A percentile compares a stretch with the other conserved stretches of the same genome.
Conservation (phyloP, 2,329 filamentous ascomycete genomes). For the Venturia nashicola region DNA sequence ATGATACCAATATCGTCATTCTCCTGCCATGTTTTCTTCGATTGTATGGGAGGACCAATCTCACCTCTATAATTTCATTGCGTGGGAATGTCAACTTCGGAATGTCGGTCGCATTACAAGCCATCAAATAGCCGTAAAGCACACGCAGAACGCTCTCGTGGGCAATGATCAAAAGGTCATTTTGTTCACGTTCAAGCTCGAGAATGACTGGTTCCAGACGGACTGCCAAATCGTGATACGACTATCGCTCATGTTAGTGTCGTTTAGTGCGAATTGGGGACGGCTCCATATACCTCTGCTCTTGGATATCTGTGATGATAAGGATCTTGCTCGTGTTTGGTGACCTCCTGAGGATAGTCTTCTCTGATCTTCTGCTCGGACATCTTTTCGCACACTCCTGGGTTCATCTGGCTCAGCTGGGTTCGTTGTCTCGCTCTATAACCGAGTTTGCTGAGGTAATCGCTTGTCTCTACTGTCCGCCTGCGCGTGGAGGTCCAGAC, state of each 20-base stretch:
- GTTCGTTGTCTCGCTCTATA: conserved; percentile 84
- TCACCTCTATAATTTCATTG: conserved; percentile 87
- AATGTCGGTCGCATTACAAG: conserved; percentile 90
- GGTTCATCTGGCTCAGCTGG: conserved; percentile 95
- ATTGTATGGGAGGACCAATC: conserved; percentile 12
- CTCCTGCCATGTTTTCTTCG: not conserved
- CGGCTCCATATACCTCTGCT: conserved; percentile 55
- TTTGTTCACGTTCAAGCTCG: conserved; percentile 91
- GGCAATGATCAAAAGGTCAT: conserved; percentile 94
- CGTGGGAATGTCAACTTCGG: conserved; percentile 86
- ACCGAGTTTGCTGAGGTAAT: conserved; percentile 64
- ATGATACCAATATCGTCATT: too few species aligned
- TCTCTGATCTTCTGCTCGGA: conserved; percentile 69
- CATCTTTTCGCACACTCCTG: conserved; percentile 89
- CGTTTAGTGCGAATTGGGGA: not conserved
- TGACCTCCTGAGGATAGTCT: conserved; percentile 79
- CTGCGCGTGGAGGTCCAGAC: conserved; percentile 93
- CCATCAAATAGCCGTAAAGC: conserved; percentile 96
- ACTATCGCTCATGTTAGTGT: conserved; percentile 40
- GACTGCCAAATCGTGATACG: conserved; percentile 96
- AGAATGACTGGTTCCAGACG: conserved; percentile 95
- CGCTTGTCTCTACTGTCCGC: conserved; percentile 80
- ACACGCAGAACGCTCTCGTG: conserved; percentile 97
- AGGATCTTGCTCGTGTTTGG: conserved; percentile 85
- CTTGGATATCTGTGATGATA: conserved; percentile 95